These are phyloP conservation scores for Stachybotrys elegans DNA, from an alignment of 2,329 filamentous ascomycete species.

Conservation along the genomic window DNA sequence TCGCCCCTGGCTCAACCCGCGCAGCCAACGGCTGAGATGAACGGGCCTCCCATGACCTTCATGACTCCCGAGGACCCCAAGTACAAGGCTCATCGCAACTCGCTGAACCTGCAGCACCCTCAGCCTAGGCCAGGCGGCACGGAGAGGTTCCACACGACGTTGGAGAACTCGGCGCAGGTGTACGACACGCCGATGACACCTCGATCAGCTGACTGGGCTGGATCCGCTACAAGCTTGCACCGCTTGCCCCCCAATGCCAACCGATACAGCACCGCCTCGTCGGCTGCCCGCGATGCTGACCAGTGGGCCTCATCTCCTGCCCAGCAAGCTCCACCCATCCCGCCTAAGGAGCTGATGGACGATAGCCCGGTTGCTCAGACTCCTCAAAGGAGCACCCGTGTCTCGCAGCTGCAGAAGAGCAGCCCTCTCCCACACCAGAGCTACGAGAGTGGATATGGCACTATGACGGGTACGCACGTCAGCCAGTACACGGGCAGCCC, in stretches of 20 bases:
- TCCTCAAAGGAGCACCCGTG: slow-evolving; percentile 40
- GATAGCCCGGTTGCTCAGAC: slow-evolving; percentile 35
- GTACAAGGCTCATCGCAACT: slow-evolving; percentile 78
- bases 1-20: slow-evolving; percentile 33
- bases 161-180: slow-evolving; percentile 68
- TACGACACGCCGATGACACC: slow-evolving; percentile 59
- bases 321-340: slow-evolving; percentile 41
- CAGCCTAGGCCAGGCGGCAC: slow-evolving; percentile 71
- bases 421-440: slow-evolving; percentile 54
- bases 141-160: slow-evolving; percentile 65
- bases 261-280: slow-evolving; percentile 42
- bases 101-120: slow-evolving; percentile 72
- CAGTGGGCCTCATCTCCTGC: slow-evolving; percentile 42
- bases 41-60: slow-evolving; percentile 44
- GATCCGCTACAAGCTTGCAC: slow-evolving; percentile 54
- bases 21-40: slow-evolving; percentile 18
- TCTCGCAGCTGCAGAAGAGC: slow-evolving; percentile 47
- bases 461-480: slow-evolving; percentile 38
- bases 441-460: slow-evolving; percentile 50
- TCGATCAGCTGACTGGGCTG: slow-evolving; percentile 56
- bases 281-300: slow-evolving; percentile 29
- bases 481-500: slow-evolving; percentile 51
- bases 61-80: slow-evolving; percentile 64
- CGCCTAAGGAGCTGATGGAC: slow-evolving; percentile 60
- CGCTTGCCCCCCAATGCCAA: slow-evolving; percentile 43